A percentile compares a stretch with the other conserved stretches of the same genome.
Evolutionary conservation across 805 yeast species (phyloP).

Genomic region (Candida bentonensis): DNA sequence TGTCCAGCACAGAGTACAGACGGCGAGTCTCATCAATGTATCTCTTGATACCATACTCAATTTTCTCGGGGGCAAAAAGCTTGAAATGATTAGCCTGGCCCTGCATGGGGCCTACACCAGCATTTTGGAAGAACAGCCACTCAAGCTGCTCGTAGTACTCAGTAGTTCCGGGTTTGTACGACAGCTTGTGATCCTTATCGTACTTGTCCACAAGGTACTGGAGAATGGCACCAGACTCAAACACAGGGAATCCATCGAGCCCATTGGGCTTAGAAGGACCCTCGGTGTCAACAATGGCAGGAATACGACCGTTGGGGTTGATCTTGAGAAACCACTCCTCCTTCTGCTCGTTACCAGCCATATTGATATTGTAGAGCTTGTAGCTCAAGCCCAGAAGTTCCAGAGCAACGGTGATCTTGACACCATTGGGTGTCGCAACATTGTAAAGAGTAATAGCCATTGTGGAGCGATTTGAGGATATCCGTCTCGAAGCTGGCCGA

Average conservation of each 20-base stretch:
- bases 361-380: conserved; percentile 27
- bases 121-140: conserved; percentile 43
- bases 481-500: conserved; percentile 2
- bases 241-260: conserved; percentile 26
- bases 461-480: too few relatives aligned
- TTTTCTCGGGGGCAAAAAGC: conserved; percentile 32
- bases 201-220: conserved; percentile 45
- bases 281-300: conserved; percentile 29
- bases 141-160: conserved; percentile 31
- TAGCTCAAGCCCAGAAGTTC: conserved; percentile 22
- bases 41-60: conserved; percentile 40
- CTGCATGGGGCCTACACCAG: conserved; percentile 47
- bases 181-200: conserved; percentile 37
- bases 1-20: conserved; percentile 40
- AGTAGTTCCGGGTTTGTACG: conserved; percentile 22
- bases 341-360: conserved; percentile 33
- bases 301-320: conserved; percentile 53
- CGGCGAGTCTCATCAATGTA: conserved; percentile 38
- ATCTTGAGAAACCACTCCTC: conserved; percentile 41
- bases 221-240: conserved; percentile 52
- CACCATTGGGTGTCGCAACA: conserved; percentile 29
- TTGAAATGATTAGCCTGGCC: conserved; percentile 45
- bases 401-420: conserved; percentile 25
- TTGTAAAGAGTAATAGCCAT: conserved; percentile 23
- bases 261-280: conserved; percentile 24